These are phyloP conservation scores for Malus hybrid DNA, from an alignment of 331 rosid species.

Conservation along the genomic window DNA sequence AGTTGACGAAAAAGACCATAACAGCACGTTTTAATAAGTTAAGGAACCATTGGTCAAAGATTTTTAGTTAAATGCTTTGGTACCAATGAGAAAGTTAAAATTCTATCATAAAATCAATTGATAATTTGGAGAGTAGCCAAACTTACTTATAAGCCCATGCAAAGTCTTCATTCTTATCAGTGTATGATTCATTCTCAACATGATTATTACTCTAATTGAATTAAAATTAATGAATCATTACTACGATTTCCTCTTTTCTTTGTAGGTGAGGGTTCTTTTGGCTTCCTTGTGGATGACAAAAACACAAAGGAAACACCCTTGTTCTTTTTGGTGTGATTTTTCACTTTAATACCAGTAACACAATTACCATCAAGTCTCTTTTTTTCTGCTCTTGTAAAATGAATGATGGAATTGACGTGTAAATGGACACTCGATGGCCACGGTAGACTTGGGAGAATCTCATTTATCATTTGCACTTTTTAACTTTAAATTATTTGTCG, in stretches of 20 bases:
- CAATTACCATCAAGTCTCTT: too few species aligned
- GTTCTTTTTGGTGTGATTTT: neutral
- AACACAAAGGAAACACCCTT: neutral
- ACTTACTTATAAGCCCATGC: too few species aligned
- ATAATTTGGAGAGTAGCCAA: accelerated
- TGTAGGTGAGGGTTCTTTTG: neutral
- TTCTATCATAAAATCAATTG: too few species aligned
- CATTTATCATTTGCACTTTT: neutral
- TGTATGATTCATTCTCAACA: too few species aligned
- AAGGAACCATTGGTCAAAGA: accelerated
- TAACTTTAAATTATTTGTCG: neutral
- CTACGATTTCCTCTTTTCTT: neutral
- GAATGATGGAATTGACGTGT: neutral
- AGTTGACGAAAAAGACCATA: too few species aligned
- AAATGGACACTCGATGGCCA: neutral
- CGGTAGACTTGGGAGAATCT: neutral
- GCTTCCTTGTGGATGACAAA: constrained; percentile 32
- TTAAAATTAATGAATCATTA: accelerated
- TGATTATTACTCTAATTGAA: accelerated
- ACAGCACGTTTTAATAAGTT: accelerated
- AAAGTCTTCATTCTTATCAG: accelerated
- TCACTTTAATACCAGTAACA: too few species aligned
- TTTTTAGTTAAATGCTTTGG: too few species aligned
- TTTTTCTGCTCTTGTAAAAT: neutral
- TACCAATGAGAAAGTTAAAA: accelerated